Evolutionary conservation across 176 grass and related monocot genomes (phyloP).

Genomic region (Musa troglodytarum): DNA sequence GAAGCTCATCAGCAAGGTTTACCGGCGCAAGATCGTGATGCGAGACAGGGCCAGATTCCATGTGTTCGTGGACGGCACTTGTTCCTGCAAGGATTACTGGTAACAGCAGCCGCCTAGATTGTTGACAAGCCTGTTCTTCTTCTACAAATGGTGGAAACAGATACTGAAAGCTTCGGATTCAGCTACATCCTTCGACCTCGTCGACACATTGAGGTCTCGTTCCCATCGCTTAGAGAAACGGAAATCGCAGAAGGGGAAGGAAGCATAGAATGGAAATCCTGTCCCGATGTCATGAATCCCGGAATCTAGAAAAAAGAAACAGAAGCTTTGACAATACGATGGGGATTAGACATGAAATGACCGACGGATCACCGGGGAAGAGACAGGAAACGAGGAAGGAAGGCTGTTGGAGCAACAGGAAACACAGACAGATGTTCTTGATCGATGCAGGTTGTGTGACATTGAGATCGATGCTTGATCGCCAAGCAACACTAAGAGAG

Average conservation of each 20-base stretch:
- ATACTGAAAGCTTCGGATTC: no score
- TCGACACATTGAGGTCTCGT: no score
- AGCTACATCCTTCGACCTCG: no score
- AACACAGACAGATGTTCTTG: neutral
- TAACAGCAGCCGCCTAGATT: neutral
- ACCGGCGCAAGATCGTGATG: constrained; percentile 6
- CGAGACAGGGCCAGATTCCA: constrained; percentile 13
- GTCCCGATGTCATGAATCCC: no score
- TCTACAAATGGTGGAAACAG: no score
- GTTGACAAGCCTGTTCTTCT: no score
- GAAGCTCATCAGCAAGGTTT: constrained; percentile 14
- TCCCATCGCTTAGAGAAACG: no score
- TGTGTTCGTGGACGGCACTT: constrained; percentile 9
- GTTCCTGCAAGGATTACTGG: constrained; percentile 22
- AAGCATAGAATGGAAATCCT: neutral
- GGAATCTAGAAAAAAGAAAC: neutral
- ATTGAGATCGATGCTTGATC: no score
- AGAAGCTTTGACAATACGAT: neutral
- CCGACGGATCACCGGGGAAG: neutral
- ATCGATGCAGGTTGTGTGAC: no score
- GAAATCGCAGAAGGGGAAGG: neutral
- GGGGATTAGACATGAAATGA: neutral
- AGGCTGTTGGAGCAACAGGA: neutral
- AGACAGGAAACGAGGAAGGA: neutral
- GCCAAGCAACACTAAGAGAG: no score